Evolutionary conservation across 176 grass and related monocot species (phyloP).

Genomic region (Lolium rigidum): DNA sequence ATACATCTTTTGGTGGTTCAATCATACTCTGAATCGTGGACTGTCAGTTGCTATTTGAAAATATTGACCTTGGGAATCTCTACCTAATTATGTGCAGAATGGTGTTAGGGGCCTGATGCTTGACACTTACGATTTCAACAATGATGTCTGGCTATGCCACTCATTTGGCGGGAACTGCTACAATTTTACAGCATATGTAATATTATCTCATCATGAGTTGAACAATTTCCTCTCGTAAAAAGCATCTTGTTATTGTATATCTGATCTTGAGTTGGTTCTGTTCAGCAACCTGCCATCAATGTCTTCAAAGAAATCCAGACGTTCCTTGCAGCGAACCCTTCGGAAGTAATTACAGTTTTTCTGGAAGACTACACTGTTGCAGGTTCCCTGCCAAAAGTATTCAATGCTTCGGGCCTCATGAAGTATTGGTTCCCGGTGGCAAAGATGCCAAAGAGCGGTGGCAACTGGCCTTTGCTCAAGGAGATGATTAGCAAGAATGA

Average conservation of each 20-base stretch:
- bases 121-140: constrained; percentile 90
- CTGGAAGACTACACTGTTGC: constrained; percentile 85
- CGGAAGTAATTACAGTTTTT: constrained; percentile 87
- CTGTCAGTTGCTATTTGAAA: neutral
- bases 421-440: constrained; percentile 91
- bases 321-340: constrained; percentile 83
- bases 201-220: constrained; percentile 15
- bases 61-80: constrained; percentile 3
- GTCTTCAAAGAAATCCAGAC: constrained; percentile 78
- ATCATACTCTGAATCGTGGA: neutral
- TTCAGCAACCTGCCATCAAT: constrained; percentile 84
- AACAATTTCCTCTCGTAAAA: neutral
- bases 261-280: constrained; percentile 37
- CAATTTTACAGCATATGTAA: constrained; percentile 85
- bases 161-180: constrained; percentile 67
- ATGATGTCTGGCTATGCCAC: constrained; percentile 92
- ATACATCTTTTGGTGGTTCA: neutral
- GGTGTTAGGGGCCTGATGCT: constrained; percentile 93
- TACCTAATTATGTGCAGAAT: constrained; percentile 64
- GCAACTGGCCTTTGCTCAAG: constrained; percentile 84
- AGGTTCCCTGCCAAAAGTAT: constrained; percentile 77
- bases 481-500: constrained; percentile 83
- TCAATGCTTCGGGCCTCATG: constrained; percentile 78
- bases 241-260: constrained; percentile 20
- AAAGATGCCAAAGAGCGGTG: constrained; percentile 83